Evolutionary conservation across 2,329 filamentous ascomycete genomes (phyloP).

Genomic region (Talaromyces sp.): DNA sequence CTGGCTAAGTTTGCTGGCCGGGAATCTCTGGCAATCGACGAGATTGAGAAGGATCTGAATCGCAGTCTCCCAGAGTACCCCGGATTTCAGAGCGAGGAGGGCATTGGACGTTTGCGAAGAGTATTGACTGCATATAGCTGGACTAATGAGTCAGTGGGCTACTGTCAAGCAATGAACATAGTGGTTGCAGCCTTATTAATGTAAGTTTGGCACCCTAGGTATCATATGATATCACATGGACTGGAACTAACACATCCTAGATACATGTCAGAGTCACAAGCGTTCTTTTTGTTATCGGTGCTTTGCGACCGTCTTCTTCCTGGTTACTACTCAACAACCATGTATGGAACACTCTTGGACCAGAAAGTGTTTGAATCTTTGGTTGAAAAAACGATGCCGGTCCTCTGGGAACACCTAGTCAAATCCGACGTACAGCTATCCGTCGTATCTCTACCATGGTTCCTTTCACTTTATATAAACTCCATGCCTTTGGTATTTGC

Average conservation of each 20-base stretch:
- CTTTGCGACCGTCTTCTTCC: constrained; percentile 90
- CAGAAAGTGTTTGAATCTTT: constrained; percentile 96
- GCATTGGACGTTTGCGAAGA: constrained; percentile 80
- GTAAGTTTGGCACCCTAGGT: constrained; percentile 36
- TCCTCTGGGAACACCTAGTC: constrained; percentile 96
- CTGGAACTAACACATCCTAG: constrained; percentile 34
- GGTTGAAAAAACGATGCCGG: constrained; percentile 98
- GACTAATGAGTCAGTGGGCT: constrained; percentile 92
- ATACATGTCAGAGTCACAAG: constrained; percentile 94
- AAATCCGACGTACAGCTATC: constrained; percentile 96
- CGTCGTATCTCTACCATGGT: constrained; percentile 96
- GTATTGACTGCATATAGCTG: constrained; percentile 97
- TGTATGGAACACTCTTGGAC: constrained; percentile 96
- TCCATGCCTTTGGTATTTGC: constrained; percentile 98
- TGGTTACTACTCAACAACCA: constrained; percentile 96
- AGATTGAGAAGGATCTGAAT: constrained; percentile 98
- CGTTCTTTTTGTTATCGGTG: constrained; percentile 87
- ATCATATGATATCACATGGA: neutral
- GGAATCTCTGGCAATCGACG: constrained; percentile 92
- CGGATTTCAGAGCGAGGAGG: constrained; percentile 93
- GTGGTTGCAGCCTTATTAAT: constrained; percentile 96
- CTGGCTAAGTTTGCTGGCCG: constrained; percentile 76
- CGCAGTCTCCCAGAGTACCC: constrained; percentile 95
- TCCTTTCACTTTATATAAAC: constrained; percentile 96
- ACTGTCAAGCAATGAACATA: constrained; percentile 99